Evolutionary conservation across 1,284 basidiomycete species (phyloP).

Genomic region (Cryptococcus wingfieldii): DNA sequence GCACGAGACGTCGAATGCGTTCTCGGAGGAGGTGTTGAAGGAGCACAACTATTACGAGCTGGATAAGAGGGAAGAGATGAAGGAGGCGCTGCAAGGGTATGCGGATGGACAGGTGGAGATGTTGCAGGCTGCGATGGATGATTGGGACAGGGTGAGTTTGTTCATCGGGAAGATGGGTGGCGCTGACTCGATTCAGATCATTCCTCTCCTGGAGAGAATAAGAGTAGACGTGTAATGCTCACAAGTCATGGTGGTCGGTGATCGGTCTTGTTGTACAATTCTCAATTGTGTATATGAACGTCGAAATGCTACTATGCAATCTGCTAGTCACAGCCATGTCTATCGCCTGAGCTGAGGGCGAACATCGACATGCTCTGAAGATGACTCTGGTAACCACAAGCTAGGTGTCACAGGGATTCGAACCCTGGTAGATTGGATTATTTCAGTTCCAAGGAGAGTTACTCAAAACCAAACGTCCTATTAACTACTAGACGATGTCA

Average conservation of each 20-base stretch:
- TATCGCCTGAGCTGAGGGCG: no score
- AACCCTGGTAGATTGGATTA: no score
- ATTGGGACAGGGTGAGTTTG: slow-evolving; percentile 64
- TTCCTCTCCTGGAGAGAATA: slow-evolving; percentile 35
- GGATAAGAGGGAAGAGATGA: slow-evolving; percentile 90
- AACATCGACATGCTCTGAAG: no score
- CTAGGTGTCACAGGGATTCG: no score
- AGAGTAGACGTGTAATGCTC: slow-evolving; percentile 29
- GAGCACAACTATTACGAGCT: slow-evolving; percentile 88
- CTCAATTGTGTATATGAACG: no score
- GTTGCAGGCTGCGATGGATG: slow-evolving; percentile 76
- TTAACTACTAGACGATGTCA: no score
- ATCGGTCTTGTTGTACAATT: no score
- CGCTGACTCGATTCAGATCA: slow-evolving; percentile 19
- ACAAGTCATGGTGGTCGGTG: background rate
- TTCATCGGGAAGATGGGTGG: background rate
- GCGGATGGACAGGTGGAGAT: slow-evolving; percentile 94
- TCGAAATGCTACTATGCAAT: no score
- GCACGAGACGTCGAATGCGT: slow-evolving; percentile 91
- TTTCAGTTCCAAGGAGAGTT: no score
- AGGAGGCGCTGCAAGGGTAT: slow-evolving; percentile 80
- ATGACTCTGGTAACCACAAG: no score
- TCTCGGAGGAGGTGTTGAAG: slow-evolving; percentile 85
- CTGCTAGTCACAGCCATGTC: no score
- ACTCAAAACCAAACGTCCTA: no score